phyloP scores from a whole-genome alignment of 192 early-diverging fungal species.

The Rhizophlyctis rosea region DNA sequence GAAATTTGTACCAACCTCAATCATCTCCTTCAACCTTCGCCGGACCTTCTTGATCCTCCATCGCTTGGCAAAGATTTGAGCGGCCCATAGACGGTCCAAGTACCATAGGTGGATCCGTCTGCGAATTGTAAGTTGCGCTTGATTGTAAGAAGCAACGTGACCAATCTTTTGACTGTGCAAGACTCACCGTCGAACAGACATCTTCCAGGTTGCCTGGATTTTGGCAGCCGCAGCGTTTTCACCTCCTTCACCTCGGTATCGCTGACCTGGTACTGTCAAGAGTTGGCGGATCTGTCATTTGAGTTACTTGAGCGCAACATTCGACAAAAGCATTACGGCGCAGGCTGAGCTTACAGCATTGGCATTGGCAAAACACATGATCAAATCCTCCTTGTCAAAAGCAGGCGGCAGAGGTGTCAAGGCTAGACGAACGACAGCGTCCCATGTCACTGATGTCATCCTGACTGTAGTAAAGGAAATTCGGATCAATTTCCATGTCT shows the following conservation, averaged over 20 bases:
- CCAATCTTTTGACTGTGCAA: background rate
- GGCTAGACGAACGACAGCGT: no score
- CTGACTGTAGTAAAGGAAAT: no score
- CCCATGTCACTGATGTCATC: no score
- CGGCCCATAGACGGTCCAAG: constrained; percentile 19
- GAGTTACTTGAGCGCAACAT: no score
- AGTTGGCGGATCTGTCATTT: constrained; percentile 9
- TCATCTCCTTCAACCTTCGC: background rate
- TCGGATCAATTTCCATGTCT: no score
- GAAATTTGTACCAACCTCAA: background rate
- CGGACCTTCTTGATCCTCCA: constrained; percentile 22
- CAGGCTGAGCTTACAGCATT: background rate
- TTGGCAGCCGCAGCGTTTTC: constrained; percentile 16
- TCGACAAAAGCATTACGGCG: background rate
- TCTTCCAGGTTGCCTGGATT: constrained; percentile 25
- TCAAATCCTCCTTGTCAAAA: background rate
- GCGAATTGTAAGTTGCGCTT: no score
- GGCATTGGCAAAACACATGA: background rate
- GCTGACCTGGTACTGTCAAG: constrained; percentile 7
- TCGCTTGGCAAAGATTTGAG: constrained; percentile 15
- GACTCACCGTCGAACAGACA: constrained; percentile 25
- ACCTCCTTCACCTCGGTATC: constrained; percentile 20
- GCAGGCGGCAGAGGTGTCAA: background rate
- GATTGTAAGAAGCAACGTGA: background rate
- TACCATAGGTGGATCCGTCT: constrained; percentile 24